Conservation (phyloP, 352 stramenopile species). For the Phytophthora chlamydospora region DNA sequence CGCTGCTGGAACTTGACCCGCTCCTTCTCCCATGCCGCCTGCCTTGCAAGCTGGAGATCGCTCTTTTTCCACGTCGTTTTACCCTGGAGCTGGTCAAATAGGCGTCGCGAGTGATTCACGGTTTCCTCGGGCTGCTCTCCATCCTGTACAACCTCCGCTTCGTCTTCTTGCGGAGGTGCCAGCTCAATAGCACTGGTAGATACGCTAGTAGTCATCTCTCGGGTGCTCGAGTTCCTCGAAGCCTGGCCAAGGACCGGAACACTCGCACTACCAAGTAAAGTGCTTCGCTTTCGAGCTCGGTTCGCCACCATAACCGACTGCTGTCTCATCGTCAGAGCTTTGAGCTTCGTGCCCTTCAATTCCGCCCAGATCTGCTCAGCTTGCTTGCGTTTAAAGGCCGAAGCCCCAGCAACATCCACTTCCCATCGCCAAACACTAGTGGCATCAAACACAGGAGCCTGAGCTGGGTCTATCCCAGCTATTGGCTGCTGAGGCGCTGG, state of each 20-base stretch:
- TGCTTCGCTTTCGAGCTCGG: conserved; percentile 29
- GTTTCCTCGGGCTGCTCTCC: conserved; percentile 24
- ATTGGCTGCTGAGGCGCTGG: conserved; percentile 9
- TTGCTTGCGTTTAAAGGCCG: conserved; percentile 50
- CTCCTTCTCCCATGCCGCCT: conserved; percentile 70
- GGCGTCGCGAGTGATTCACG: conserved; percentile 32
- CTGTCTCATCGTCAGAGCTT: conserved; percentile 26
- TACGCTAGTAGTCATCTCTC: conserved; percentile 15
- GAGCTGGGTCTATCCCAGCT: neutral
- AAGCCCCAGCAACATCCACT: conserved; percentile 46
- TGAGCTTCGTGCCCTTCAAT: conserved; percentile 60
- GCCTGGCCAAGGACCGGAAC: conserved; percentile 28
- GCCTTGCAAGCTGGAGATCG: conserved; percentile 67
- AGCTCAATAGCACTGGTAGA: conserved; percentile 26
- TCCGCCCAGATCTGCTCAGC: conserved; percentile 63
- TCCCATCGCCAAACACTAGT: conserved; percentile 49
- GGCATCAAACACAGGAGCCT: neutral
- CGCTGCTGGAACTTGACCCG: conserved; percentile 69
- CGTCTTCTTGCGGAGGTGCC: neutral
- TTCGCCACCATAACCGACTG: conserved; percentile 29
- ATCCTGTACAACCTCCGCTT: neutral
- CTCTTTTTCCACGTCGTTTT: conserved; percentile 79
- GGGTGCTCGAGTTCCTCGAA: conserved; percentile 5
- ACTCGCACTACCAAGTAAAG: conserved; percentile 31
- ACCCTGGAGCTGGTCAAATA: conserved; percentile 78